Conservation (phyloP, 2,329 filamentous ascomycete genomes). For the Sclerotinia spermophila region DNA sequence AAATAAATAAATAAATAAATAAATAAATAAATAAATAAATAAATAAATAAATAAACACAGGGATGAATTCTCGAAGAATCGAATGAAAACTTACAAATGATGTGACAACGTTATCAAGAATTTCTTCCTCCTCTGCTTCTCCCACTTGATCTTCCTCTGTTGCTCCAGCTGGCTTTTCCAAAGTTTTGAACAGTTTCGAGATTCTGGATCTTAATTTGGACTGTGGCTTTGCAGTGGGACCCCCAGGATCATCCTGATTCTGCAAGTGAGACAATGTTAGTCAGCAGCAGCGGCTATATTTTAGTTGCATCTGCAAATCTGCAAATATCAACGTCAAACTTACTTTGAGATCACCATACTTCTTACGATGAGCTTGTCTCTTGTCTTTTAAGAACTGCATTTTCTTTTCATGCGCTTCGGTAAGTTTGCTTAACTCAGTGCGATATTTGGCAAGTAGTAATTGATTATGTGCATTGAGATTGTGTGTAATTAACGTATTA, state of each 20-base stretch:
- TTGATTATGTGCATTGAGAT: neutral
- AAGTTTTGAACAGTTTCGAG: neutral
- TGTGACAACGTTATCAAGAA: neutral
- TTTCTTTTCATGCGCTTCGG: neutral
- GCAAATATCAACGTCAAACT: conserved; percentile 8
- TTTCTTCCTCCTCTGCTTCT: neutral
- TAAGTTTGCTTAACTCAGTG: neutral
- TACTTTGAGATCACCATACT: neutral
- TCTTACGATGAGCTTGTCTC: neutral
- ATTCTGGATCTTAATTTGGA: neutral
- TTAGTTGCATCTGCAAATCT: neutral
- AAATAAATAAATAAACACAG: no score
- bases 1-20: no score
- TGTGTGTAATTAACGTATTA: neutral
- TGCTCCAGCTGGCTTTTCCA: neutral
- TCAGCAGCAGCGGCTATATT: neutral
- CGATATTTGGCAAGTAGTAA: neutral
- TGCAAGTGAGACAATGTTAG: conserved; percentile 9
- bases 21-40: no score
- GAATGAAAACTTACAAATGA: neutral
- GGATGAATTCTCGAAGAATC: neutral
- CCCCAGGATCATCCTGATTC: conserved; percentile 2
- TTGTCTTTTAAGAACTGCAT: neutral
- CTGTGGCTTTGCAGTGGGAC: neutral
- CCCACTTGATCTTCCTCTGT: neutral